phyloP scores from a whole-genome alignment of 139 green algal species.

The Chlamydomonas sp. region DNA sequence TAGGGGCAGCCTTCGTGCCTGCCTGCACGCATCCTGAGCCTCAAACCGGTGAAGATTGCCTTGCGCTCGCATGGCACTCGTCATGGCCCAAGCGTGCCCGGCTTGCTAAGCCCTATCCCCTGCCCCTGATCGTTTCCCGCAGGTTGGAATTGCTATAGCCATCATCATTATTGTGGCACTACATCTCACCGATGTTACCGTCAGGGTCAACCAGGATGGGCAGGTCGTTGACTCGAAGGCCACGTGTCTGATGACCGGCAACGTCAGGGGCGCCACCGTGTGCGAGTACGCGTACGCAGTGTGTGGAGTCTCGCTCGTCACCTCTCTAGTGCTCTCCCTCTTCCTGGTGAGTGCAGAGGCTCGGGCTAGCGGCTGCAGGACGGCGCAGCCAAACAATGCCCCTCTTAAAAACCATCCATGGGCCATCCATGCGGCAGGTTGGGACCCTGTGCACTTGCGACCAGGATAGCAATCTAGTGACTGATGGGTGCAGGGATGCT shows the following conservation, averaged over 20 bases:
- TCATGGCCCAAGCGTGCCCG: neutral
- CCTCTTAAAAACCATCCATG: no score
- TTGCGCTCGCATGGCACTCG: neutral
- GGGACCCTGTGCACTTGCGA: no score
- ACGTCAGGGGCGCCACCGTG: neutral
- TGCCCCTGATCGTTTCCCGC: neutral
- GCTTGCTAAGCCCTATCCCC: neutral
- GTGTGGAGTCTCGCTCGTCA: constrained; percentile 6
- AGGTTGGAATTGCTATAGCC: neutral
- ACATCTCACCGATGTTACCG: neutral
- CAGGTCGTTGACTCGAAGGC: neutral
- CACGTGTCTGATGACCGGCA: neutral
- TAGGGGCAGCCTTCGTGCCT: no score
- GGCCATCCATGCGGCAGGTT: no score
- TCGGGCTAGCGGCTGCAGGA: no score
- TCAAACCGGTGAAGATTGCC: neutral
- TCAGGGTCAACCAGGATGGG: no score
- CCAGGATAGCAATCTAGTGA: no score
- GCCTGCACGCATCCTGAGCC: no score
- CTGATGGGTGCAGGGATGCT: no score
- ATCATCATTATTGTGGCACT: constrained; percentile 5
- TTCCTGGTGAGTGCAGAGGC: neutral
- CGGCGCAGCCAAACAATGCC: no score
- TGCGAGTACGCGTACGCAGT: neutral
- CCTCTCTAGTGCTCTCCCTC: neutral